Evolutionary conservation across 352 stramenopile species (phyloP), one percentile per base, ranked within the genome.

Genomic region (Phytophthora vignae): DNA sequence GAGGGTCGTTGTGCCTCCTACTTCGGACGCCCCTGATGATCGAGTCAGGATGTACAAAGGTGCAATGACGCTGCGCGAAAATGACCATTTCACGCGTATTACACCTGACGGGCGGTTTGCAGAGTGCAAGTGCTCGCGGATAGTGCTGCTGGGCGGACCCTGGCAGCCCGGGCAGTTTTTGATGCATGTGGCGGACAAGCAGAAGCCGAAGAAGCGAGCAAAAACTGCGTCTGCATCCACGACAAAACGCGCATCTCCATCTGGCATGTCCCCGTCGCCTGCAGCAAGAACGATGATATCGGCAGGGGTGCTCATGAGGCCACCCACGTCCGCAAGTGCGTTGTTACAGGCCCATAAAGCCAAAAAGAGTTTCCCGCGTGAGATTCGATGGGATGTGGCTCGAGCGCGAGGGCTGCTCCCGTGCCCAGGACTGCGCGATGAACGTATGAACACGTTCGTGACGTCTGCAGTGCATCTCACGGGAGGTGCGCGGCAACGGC

Each of bases 121-220:
- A 8, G 86, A 93, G 75, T 93, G 88, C 31, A 83, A 79, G 38
- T 95, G 88, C 57, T 81, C 70, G 0, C 73, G 73, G n/a, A 76
- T 94, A n/a, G 72, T 93, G 7, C 74, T 89, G 12, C 77, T 95
- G 3, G 49, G 63, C 17, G 55, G 46, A 7, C 70, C 86, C 1
- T 95, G 88, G 86, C 71, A 86, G 7, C 55, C 87, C n/a, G 70
- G 71, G 8, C 82, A 84, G 42, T 94, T 94, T 71, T 61, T 85
- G 7, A 60, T 78, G n/a, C 88, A 93, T 38, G 74, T 91, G 17
- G 74, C 74, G 17, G 74, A 85, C 17, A 91, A 92, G 40, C 74
- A 82, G 38, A 79, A 82, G 21, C 75, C 67, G 1, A 76, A 70
- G 21, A 86, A 82, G 52, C 61, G 71, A 38, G 33, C 40, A 9